A percentile compares a stretch with the other conserved stretches of the same genome.
Evolutionary conservation across 2,329 filamentous ascomycete species (phyloP).

Genomic region (Fusarium tricinctum): DNA sequence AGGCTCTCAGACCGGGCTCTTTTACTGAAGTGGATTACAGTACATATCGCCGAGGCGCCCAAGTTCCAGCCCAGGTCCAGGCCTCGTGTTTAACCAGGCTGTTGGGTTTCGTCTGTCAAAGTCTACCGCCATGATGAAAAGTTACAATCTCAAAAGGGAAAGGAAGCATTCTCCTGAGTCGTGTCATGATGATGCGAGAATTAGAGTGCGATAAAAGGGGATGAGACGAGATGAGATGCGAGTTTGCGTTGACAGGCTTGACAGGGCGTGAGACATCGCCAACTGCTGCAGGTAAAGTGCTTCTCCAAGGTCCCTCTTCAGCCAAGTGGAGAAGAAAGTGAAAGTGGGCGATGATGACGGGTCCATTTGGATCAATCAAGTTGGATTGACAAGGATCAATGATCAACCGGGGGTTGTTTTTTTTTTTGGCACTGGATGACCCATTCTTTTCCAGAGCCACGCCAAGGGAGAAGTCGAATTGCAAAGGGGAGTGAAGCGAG

Average conservation of each 20-base stretch:
- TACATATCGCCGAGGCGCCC: slow-evolving; percentile 9
- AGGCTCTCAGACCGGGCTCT: neutral
- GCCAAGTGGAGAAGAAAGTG: slow-evolving; percentile 31
- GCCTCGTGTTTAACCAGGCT: slow-evolving; percentile 12
- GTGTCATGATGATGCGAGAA: slow-evolving; percentile 4
- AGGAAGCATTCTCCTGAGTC: slow-evolving; percentile 7
- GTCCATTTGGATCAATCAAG: slow-evolving; percentile 30
- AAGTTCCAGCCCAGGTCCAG: slow-evolving; percentile 21
- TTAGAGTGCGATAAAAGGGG: neutral
- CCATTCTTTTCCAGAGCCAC: slow-evolving; percentile 33
- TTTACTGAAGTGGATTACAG: slow-evolving; percentile 10
- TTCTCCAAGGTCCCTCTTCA: slow-evolving; percentile 22
- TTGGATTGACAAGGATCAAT: slow-evolving; percentile 17
- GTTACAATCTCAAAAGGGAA: slow-evolving; percentile 5
- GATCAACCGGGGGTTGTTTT: slow-evolving; percentile 4
- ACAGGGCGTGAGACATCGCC: slow-evolving; percentile 9
- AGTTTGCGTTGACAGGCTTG: neutral
- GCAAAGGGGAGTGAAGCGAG: slow-evolving; percentile 35
- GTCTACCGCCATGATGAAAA: slow-evolving; percentile 28
- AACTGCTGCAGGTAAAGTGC: slow-evolving; percentile 41
- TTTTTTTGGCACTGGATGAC: neutral
- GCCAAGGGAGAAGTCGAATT: slow-evolving; percentile 33
- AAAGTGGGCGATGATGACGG: slow-evolving; percentile 39
- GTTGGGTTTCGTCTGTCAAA: slow-evolving; percentile 13
- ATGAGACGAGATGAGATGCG: slow-evolving; percentile 6